phyloP scores from a whole-genome alignment of 202 grass and related monocot species.

The Panicum hallii region DNA sequence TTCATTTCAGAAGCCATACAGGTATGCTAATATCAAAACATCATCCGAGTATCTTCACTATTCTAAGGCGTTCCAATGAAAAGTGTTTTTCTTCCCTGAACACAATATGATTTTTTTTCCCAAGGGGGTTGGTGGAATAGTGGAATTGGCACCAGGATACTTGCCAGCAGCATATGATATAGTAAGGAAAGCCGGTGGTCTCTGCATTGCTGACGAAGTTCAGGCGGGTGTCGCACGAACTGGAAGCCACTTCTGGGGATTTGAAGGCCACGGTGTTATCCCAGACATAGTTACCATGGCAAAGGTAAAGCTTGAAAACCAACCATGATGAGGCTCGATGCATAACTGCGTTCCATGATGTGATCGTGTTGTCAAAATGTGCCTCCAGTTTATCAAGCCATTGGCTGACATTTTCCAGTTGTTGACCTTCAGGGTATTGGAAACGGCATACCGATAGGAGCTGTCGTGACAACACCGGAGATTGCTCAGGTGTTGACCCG shows the following conservation, averaged over 20 bases:
- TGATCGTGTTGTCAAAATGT: background rate
- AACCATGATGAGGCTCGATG: background rate
- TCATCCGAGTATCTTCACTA: background rate
- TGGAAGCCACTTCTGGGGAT: constrained; percentile 97
- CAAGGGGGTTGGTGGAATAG: constrained; percentile 94
- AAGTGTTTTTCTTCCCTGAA: background rate
- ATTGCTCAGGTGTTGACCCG: constrained; percentile 91
- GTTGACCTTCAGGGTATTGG: constrained; percentile 79
- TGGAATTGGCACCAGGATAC: constrained; percentile 95
- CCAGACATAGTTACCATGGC: constrained; percentile 98
- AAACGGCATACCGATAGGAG: constrained; percentile 91
- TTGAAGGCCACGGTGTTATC: constrained; percentile 77
- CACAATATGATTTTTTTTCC: background rate
- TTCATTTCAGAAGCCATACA: constrained; percentile 99
- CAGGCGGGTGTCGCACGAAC: constrained; percentile 83
- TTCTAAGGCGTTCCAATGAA: background rate
- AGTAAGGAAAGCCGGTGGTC: constrained; percentile 83
- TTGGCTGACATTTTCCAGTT: constrained; percentile 22
- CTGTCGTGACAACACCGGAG: constrained; percentile 91
- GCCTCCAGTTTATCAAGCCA: background rate
- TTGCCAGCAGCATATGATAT: constrained; percentile 74
- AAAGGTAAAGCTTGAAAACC: constrained; percentile 57
- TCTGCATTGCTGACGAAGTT: constrained; percentile 96
- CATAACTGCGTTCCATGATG: background rate
- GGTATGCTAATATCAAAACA: constrained; percentile 49